Evolutionary conservation across 169 alveolate genomes (phyloP).

Genomic region (Ichthyophthirius multifiliis): DNA sequence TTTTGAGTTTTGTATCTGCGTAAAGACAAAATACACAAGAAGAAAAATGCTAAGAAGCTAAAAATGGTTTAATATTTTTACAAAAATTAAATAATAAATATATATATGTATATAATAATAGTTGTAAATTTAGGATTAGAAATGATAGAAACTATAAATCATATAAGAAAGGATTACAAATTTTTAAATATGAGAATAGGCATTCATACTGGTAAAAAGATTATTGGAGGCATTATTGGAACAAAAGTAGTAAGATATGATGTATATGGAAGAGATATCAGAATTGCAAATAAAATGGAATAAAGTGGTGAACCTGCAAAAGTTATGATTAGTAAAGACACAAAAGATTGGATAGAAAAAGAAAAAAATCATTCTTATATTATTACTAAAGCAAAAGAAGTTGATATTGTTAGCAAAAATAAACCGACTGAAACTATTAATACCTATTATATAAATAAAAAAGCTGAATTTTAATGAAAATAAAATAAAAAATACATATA

Average conservation of each 20-base stretch:
- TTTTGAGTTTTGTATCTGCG: conserved; percentile 70
- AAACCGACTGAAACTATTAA: too few relatives aligned
- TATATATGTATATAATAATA: background rate
- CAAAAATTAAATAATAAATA: background rate
- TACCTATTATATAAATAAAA: too few relatives aligned
- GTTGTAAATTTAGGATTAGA: conserved; percentile 72
- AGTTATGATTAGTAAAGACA: too few relatives aligned
- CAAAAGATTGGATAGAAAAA: too few relatives aligned
- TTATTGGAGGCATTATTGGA: conserved; percentile 46
- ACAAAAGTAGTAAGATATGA: conserved; percentile 48
- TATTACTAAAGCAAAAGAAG: too few relatives aligned
- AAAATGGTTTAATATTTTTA: background rate
- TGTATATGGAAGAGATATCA: conserved; percentile 45
- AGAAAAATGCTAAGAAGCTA: conserved; percentile 46
- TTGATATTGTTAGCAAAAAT: too few relatives aligned
- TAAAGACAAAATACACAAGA: conserved; percentile 38
- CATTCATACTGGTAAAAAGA: conserved; percentile 24
- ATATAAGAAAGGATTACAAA: background rate
- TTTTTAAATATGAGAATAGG: background rate
- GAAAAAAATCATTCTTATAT: too few relatives aligned
- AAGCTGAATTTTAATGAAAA: too few relatives aligned
- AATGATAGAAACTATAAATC: conserved; percentile 71
- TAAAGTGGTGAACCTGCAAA: too few relatives aligned
- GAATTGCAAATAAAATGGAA: conserved; percentile 45
- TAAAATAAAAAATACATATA: too few relatives aligned